These are phyloP conservation scores for Saccharomycopsis sp. DNA, from an alignment of 805 yeast genomes.

Conservation along the genomic window DNA sequence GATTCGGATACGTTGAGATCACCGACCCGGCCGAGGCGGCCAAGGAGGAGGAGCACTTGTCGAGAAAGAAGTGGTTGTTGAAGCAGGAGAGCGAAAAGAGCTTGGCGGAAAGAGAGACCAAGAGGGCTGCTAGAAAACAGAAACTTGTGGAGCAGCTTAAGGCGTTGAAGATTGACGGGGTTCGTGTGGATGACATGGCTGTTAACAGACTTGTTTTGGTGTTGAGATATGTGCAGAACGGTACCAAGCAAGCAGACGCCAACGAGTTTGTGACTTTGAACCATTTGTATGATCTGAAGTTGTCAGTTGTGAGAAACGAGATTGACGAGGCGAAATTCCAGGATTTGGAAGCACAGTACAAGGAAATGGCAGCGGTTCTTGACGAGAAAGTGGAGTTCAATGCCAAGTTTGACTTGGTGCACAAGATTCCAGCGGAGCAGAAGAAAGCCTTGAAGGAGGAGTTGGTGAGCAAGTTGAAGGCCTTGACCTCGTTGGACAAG, in stretches of 20 bases:
- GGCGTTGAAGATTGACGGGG: conserved; percentile 26
- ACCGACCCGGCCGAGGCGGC: conserved; percentile 41
- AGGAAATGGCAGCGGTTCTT: conserved; percentile 30
- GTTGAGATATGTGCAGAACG: conserved; percentile 48
- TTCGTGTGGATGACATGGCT: conserved; percentile 28
- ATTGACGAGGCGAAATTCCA: conserved; percentile 27
- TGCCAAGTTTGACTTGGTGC: conserved; percentile 29
- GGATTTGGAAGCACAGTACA: conserved; percentile 27
- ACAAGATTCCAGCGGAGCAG: conserved; percentile 30
- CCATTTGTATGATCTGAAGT: conserved; percentile 35
- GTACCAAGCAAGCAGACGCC: conserved; percentile 49
- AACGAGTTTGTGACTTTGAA: conserved; percentile 48
- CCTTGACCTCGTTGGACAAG: conserved; percentile 31
- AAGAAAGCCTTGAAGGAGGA: conserved; percentile 23
- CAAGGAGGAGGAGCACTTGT: conserved; percentile 50
- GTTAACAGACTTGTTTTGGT: conserved; percentile 45
- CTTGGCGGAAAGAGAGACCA: conserved; percentile 33
- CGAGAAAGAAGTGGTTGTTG: conserved; percentile 57
- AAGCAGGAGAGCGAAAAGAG: conserved; percentile 41
- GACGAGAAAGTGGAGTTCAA: conserved; percentile 39
- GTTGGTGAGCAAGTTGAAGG: conserved; percentile 27
- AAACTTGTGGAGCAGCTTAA: conserved; percentile 29
- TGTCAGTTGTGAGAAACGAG: conserved; percentile 33
- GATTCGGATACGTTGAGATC: conserved; percentile 65
- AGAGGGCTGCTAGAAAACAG: conserved; percentile 28